phyloP scores from a whole-genome alignment of 1,284 basidiomycete genomes.

The Leccinum griseonigrum region DNA sequence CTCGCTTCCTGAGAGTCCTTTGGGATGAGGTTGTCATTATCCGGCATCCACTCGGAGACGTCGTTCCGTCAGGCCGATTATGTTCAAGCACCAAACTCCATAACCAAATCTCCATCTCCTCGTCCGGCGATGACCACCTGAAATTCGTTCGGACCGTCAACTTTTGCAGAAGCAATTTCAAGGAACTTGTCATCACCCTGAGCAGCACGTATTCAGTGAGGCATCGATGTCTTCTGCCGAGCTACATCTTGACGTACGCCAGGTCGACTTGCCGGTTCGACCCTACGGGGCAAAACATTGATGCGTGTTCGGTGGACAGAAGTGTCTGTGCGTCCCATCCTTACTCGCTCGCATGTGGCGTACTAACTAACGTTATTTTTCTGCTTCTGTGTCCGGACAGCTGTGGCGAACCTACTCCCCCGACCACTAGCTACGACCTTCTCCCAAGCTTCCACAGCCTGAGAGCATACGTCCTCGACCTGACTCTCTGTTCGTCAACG shows the following conservation, averaged over 20 bases:
- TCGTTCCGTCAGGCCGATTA: too few species aligned
- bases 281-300: conserved; percentile 78
- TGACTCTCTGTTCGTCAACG: conserved; percentile 69
- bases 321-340: conserved; percentile 61
- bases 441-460: conserved; percentile 72
- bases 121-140: too few species aligned
- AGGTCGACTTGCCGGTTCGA: conserved; percentile 82
- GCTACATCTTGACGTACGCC: not conserved
- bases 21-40: too few species aligned
- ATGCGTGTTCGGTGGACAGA: conserved; percentile 76
- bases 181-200: conserved; percentile 78
- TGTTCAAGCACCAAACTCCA: too few species aligned
- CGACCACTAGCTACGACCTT: conserved; percentile 80
- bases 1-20: too few species aligned
- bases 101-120: too few species aligned
- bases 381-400: conserved; percentile 35
- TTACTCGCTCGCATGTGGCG: not conserved
- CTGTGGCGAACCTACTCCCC: conserved; percentile 77
- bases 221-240: not conserved
- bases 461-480: conserved; percentile 75
- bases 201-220: conserved; percentile 71
- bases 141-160: conserved; percentile 71
- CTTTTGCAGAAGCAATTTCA: conserved; percentile 66
- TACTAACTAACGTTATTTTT: not conserved
- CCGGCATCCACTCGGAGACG: too few species aligned